Conservation (phyloP, 805 yeast genomes). For the Nakazawaea wyomingensis region DNA sequence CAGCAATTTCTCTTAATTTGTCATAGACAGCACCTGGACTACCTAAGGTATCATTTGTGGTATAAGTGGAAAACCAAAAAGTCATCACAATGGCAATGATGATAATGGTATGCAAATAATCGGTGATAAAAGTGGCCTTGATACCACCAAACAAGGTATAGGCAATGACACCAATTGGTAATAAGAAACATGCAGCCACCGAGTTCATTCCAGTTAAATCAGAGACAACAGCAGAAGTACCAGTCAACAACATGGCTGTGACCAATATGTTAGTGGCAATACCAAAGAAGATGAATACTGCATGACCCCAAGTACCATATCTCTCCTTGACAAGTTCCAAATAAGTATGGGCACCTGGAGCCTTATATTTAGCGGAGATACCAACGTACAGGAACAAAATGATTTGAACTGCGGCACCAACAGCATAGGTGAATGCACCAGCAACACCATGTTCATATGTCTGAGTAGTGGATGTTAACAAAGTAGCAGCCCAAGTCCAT, state of each 20-base stretch:
- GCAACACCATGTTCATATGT: slow-evolving; percentile 73
- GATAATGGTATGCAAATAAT: slow-evolving; percentile 76
- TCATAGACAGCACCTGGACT: slow-evolving; percentile 83
- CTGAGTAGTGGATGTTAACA: slow-evolving; percentile 70
- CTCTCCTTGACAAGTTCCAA: slow-evolving; percentile 78
- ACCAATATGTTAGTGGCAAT: slow-evolving; percentile 84
- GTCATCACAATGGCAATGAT: slow-evolving; percentile 70
- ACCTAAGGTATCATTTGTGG: slow-evolving; percentile 65
- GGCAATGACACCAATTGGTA: slow-evolving; percentile 75
- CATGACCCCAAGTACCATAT: slow-evolving; percentile 74
- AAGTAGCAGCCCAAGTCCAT: slow-evolving; percentile 93
- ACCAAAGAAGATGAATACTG: slow-evolving; percentile 70
- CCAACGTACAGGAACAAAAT: slow-evolving; percentile 83
- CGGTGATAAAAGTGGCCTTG: slow-evolving; percentile 77
- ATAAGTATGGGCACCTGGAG: slow-evolving; percentile 90
- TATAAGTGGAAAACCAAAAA: slow-evolving; percentile 78
- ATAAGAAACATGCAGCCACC: slow-evolving; percentile 74
- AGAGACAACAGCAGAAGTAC: slow-evolving; percentile 80
- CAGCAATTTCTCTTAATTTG: slow-evolving; percentile 54
- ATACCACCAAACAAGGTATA: slow-evolving; percentile 80
- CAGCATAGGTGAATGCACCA: slow-evolving; percentile 81
- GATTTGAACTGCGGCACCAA: slow-evolving; percentile 89
- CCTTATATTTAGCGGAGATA: slow-evolving; percentile 80
- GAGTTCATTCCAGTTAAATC: slow-evolving; percentile 76
- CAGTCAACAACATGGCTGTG: slow-evolving; percentile 87